Evolutionary conservation across 495 filamentous ascomycete genomes (phyloP), one percentile per base, ranked within the genome.

Genomic region (Penicillium ucsense): DNA sequence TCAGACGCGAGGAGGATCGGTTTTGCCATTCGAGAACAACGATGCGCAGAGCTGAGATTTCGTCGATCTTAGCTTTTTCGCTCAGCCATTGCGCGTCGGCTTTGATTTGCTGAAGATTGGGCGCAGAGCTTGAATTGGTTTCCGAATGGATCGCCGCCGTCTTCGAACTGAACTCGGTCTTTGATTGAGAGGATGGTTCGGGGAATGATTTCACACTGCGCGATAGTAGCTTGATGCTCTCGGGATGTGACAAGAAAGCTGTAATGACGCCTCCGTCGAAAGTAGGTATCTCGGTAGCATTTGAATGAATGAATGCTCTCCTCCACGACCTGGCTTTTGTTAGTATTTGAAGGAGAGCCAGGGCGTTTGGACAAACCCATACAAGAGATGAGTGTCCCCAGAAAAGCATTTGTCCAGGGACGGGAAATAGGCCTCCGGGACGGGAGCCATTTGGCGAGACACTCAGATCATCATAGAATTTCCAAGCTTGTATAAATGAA

Each of bases 71-170:
- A 8, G 82, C 79, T 49, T 78, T 76, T 47, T 85, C 75, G 60
- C 85, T 89, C 43, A 98, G 71, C 88, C 89, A 95, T 35, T 85
- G 64, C 34, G 88, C 79, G 63, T 95, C 92, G 28, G 79, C 76
- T 65, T 94, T 95, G 57, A 97, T 82, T 63, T 88, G 75, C 28
- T 84, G 79, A 41, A 96, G 74, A 56, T 90, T 75, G 62, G 84
- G 88, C 30, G 76, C 75, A 10, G 78, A 75, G 52, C 81, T 80
- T 27, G 79, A 67, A 6, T 78, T 77, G 4, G 86, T 84, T 28
- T 85, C 77, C 38, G 89, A 82, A 61, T 95, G 84, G 44, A 96
- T 94, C n/a, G 90, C 82, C 11, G 91, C 84, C 2, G 89, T 96
- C 64, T 82, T 90, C 36, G 83, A 88, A 46, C 91, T 86, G 60